Conservation (phyloP, 495 filamentous ascomycete species). For the Gamarada debralockiae region DNA sequence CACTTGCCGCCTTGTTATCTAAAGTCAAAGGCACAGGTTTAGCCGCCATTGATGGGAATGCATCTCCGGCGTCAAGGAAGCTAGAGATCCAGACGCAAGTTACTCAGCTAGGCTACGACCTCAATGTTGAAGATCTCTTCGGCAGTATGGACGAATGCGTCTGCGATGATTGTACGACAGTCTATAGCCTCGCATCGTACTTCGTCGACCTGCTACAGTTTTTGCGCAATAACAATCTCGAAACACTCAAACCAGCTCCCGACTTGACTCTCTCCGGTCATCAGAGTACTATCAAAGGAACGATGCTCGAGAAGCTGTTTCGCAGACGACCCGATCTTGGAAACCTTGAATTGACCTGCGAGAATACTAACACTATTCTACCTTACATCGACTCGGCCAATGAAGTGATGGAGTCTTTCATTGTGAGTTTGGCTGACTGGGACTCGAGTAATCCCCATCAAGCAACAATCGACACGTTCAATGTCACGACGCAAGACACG, state of each 20-base stretch:
- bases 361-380: slow-evolving; percentile 28
- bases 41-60: not conserved
- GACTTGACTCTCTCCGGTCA: not conserved
- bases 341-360: slow-evolving; percentile 29
- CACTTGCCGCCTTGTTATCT: not conserved
- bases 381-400: slow-evolving; percentile 36
- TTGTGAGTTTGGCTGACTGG: slow-evolving; percentile 3
- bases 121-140: slow-evolving; percentile 18
- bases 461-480: slow-evolving; percentile 1
- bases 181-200: slow-evolving; percentile 25
- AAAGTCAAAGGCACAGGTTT: not conserved
- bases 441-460: not conserved
- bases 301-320: slow-evolving; percentile 12
- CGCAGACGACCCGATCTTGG: slow-evolving; percentile 27
- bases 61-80: not conserved
- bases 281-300: not conserved
- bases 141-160: slow-evolving; percentile 12
- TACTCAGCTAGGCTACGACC: not conserved
- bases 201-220: slow-evolving; percentile 29
- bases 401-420: slow-evolving; percentile 34
- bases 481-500: slow-evolving; percentile 1
- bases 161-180: slow-evolving; percentile 24
- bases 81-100: not conserved
- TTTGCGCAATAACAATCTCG: slow-evolving; percentile 19
- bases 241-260: not conserved